phyloP scores from a whole-genome alignment of 352 stramenopile genomes.

The Pythium graminicola region DNA sequence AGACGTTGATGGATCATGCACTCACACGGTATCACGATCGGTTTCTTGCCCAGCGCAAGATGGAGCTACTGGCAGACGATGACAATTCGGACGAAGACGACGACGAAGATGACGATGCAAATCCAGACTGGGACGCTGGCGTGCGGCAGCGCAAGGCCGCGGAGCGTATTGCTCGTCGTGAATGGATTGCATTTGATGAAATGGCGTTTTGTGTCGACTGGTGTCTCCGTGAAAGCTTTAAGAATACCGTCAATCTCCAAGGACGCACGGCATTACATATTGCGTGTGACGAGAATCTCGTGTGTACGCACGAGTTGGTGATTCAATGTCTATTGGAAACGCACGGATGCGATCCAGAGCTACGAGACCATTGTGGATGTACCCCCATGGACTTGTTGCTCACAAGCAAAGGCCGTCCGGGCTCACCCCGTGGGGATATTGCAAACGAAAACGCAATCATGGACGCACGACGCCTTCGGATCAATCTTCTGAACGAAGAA shows the following conservation, averaged over 20 bases:
- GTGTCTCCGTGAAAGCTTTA: conserved; percentile 54
- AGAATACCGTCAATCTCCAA: conserved; percentile 55
- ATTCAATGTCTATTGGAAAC: conserved; percentile 48
- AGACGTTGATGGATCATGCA: conserved; percentile 35
- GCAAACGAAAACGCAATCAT: conserved; percentile 28
- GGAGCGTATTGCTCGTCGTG: conserved; percentile 9
- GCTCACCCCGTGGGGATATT: conserved; percentile 43
- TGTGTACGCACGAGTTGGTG: conserved; percentile 67
- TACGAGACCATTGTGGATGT: conserved; percentile 40
- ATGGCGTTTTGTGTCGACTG: conserved; percentile 61
- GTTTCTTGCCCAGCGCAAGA: conserved; percentile 21
- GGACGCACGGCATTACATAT: conserved; percentile 61
- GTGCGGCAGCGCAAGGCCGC: conserved; percentile 17
- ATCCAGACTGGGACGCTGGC: conserved; percentile 27
- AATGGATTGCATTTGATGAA: conserved; percentile 44
- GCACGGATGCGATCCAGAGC: conserved; percentile 46
- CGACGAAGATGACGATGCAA: conserved; percentile 18
- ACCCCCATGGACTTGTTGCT: conserved; percentile 43
- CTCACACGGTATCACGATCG: conserved; percentile 32
- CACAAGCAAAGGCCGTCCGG: conserved; percentile 42
- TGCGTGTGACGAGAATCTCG: conserved; percentile 74
- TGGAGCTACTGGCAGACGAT: conserved; percentile 8
- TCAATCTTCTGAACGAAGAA: conserved; percentile 23
- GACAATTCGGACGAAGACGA: conserved; percentile 29
- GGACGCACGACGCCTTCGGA: conserved; percentile 27